These are phyloP conservation scores for Rachicladosporium sp. DNA, from an alignment of 2,329 filamentous ascomycete species.

Conservation along the genomic window DNA sequence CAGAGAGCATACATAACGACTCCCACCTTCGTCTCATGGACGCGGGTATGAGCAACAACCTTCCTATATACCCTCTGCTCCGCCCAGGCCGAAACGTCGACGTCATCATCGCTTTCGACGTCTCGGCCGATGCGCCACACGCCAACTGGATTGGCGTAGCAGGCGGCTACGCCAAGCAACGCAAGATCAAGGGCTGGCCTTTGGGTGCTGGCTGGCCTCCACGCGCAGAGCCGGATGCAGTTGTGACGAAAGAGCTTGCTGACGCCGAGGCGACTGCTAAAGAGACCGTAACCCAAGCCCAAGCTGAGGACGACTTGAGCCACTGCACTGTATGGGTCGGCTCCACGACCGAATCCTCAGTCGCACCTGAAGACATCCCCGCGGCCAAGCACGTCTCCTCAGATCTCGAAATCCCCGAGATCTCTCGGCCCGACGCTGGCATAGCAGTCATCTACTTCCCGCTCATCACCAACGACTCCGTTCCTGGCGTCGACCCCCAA, in stretches of 20 bases:
- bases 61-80: constrained; percentile 88
- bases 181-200: constrained; percentile 89
- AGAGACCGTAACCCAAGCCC: constrained; percentile 2
- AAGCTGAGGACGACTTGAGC: constrained; percentile 44
- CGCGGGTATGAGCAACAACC: constrained; percentile 95
- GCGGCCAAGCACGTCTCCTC: constrained; percentile 32
- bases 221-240: constrained; percentile 42
- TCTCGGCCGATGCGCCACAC: constrained; percentile 80
- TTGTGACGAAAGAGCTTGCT: constrained; percentile 54
- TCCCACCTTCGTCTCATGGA: constrained; percentile 67
- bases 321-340: constrained; percentile 97
- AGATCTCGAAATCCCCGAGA: no score
- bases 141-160: constrained; percentile 95
- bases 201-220: constrained; percentile 85
- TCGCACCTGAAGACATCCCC: constrained; percentile 16
- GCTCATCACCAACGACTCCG: constrained; percentile 68
- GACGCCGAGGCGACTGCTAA: constrained; percentile 27
- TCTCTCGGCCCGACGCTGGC: constrained; percentile 48
- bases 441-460: constrained; percentile 90
- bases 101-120: constrained; percentile 84
- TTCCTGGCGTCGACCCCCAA: constrained; percentile 68
- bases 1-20: constrained; percentile 58
- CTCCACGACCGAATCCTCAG: constrained; percentile 1
- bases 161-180: constrained; percentile 83
- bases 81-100: constrained; percentile 81